Percentiles rank a stretch among this genome's conserved stretches.
These are phyloP conservation scores for Fusarium sp. DNA, from an alignment of 2,329 filamentous ascomycete species.

Conservation along the genomic window DNA sequence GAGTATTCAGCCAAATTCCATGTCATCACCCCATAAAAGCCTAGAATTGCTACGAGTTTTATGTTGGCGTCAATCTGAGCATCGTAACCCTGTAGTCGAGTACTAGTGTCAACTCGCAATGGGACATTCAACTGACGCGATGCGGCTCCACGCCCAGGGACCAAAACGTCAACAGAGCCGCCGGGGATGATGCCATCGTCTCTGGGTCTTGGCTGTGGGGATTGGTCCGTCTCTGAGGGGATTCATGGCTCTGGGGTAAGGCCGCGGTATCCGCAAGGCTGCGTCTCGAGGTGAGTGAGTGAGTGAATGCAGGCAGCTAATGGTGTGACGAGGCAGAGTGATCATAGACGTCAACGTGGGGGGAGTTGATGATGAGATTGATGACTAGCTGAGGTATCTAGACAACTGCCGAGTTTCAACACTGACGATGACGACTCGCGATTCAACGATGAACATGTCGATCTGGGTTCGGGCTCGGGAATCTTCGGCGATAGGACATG, in stretches of 20 bases:
- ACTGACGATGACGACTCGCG: not conserved
- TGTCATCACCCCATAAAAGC: not conserved
- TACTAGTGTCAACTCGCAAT: conserved; percentile 18
- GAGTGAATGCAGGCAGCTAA: conserved; percentile 27
- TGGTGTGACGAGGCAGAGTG: conserved; percentile 24
- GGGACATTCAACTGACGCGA: conserved; percentile 15
- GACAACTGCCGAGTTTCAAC: conserved; percentile 18
- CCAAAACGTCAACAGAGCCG: conserved; percentile 27
- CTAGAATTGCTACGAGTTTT: conserved; percentile 7
- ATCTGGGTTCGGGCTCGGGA: conserved; percentile 5
- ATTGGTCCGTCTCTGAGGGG: not conserved
- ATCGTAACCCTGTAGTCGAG: not conserved
- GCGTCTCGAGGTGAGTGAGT: conserved; percentile 30
- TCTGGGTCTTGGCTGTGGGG: not conserved
- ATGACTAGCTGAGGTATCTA: conserved; percentile 10
- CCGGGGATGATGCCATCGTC: conserved; percentile 33
- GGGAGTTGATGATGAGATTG: not conserved
- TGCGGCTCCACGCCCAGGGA: conserved; percentile 5
- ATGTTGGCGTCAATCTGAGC: not conserved
- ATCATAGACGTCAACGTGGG: not conserved
- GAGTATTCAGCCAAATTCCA: not conserved
- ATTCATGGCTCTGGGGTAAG: conserved; percentile 11
- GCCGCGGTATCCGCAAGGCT: conserved; percentile 11
- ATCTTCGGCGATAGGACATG: not conserved
- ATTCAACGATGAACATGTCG: conserved; percentile 22